Conservation (phyloP, 2,329 filamentous ascomycete species). For the Lasiodiplodia gonubiensis region DNA sequence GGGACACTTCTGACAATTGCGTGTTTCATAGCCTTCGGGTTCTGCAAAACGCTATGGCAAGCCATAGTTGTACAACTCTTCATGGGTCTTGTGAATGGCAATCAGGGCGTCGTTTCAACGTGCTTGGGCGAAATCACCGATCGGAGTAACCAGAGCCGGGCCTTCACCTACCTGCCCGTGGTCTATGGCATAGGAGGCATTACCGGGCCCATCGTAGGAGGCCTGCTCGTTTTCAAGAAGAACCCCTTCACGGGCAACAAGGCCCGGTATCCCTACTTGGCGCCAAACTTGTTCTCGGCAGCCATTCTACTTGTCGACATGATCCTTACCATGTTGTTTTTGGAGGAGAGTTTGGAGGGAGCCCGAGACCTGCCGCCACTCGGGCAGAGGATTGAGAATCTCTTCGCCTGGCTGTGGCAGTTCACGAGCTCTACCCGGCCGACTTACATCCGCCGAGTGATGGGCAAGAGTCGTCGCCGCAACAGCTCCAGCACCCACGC, state of each 20-base stretch:
- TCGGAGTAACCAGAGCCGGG: conserved; percentile 88
- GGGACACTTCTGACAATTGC: conserved; percentile 82
- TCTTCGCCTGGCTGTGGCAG: conserved; percentile 74
- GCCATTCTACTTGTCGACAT: conserved; percentile 74
- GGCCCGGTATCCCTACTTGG: conserved; percentile 78
- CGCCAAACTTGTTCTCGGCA: conserved; percentile 81
- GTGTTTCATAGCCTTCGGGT: conserved; percentile 86
- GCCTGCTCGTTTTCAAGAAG: conserved; percentile 72
- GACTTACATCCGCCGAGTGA: conserved; percentile 59
- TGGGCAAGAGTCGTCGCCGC: conserved; percentile 36
- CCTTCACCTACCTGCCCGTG: conserved; percentile 92
- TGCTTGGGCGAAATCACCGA: conserved; percentile 95
- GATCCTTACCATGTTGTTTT: conserved; percentile 74
- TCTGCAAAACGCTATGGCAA: conserved; percentile 82
- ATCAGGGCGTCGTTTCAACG: conserved; percentile 91
- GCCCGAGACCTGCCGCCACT: conserved; percentile 66
- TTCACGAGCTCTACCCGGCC: conserved; percentile 65
- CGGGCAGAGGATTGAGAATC: conserved; percentile 60
- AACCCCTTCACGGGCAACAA: conserved; percentile 60
- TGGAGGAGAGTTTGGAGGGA: conserved; percentile 84
- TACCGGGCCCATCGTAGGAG: conserved; percentile 89
- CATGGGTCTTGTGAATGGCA: conserved; percentile 95
- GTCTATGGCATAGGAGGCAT: conserved; percentile 96
- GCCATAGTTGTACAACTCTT: conserved; percentile 82
- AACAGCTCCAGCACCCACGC: conserved; percentile 48